phyloP scores from a whole-genome alignment of 805 yeast genomes.

The Schwanniomyces sp. region DNA sequence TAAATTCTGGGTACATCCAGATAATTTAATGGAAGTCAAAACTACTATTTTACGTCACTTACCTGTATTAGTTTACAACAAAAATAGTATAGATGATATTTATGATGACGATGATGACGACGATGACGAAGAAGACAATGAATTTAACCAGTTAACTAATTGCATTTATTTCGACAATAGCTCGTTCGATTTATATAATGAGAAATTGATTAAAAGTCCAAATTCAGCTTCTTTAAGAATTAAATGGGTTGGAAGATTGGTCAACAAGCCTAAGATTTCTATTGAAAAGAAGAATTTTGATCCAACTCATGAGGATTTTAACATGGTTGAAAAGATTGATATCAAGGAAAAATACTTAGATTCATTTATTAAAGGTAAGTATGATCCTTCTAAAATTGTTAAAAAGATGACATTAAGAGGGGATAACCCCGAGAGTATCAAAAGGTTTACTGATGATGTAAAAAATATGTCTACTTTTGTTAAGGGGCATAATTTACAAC shows the following conservation, averaged over 20 bases:
- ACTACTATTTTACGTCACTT: conserved; percentile 91
- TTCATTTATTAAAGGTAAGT: conserved; percentile 61
- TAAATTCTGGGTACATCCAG: conserved; percentile 97
- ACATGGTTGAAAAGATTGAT: conserved; percentile 60
- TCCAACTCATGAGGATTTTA: conserved; percentile 50
- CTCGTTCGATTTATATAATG: conserved; percentile 80
- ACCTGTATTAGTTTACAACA: conserved; percentile 81
- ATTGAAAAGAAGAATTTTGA: conserved; percentile 79
- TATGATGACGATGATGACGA: conserved; percentile 52
- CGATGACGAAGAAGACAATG: conserved; percentile 16
- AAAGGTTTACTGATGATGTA: conserved; percentile 54
- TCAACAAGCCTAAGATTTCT: conserved; percentile 72
- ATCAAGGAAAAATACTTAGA: conserved; percentile 82
- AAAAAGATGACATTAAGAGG: conserved; percentile 65
- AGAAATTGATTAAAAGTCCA: conserved; percentile 69
- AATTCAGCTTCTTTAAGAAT: conserved; percentile 77
- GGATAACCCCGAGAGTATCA: conserved; percentile 50
- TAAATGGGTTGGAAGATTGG: conserved; percentile 86
- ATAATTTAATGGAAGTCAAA: conserved; percentile 89
- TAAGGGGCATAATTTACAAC: conserved; percentile 66
- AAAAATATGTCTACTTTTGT: conserved; percentile 64
- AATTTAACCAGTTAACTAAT: conserved; percentile 68
- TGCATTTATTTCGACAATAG: conserved; percentile 86
- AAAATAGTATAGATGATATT: conserved; percentile 48
- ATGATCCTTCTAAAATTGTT: conserved; percentile 47